These are phyloP conservation scores for Citrus maxima DNA, from an alignment of 345 rosid genomes.

Conservation along the genomic window DNA sequence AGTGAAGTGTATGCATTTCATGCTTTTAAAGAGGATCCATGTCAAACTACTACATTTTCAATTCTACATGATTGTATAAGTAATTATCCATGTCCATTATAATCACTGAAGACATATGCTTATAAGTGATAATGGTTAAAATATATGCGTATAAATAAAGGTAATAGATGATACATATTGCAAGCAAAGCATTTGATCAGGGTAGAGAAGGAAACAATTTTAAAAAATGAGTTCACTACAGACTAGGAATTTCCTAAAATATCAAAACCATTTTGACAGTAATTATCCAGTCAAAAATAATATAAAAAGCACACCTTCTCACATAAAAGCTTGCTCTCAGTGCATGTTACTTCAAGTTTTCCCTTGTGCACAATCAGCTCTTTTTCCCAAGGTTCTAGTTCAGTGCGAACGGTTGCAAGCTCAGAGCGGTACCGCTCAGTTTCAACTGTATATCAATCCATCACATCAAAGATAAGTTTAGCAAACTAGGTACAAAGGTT, in stretches of 20 bases:
- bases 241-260: neutral
- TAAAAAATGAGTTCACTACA: neutral
- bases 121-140: neutral
- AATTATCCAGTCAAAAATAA: neutral
- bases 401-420: slow-evolving; percentile 75
- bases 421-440: slow-evolving; percentile 76
- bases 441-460: slow-evolving; percentile 57
- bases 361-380: slow-evolving; percentile 87
- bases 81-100: neutral
- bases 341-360: slow-evolving; percentile 79
- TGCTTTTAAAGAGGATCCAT: neutral
- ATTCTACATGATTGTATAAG: neutral
- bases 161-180: neutral
- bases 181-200: neutral
- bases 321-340: slow-evolving; percentile 70
- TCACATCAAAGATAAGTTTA: slow-evolving; percentile 15
- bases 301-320: slow-evolving; percentile 59
- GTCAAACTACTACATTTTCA: neutral
- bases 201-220: neutral
- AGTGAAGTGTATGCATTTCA: neutral
- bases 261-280: neutral
- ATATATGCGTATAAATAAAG: neutral
- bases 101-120: neutral
- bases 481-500: slow-evolving; percentile 1
- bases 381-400: slow-evolving; percentile 93